Evolutionary conservation across 129 eudicot genomes (phyloP).

Genomic region (Scalesia atractyloides): DNA sequence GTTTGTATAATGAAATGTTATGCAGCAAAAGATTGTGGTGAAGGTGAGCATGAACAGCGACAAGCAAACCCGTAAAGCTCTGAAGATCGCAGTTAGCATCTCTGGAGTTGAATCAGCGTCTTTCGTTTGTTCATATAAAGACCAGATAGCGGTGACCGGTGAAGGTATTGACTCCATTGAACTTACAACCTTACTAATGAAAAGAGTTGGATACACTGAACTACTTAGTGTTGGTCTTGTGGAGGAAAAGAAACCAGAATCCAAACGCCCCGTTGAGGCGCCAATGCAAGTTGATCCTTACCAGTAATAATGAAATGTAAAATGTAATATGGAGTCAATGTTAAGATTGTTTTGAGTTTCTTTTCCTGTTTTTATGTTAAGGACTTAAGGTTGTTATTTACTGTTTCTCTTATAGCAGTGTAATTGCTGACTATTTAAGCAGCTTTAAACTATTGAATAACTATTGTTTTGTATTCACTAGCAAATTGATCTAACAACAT

Average conservation of each 20-base stretch:
- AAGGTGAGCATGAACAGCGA: slow-evolving; percentile 18
- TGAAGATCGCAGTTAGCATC: slow-evolving; percentile 30
- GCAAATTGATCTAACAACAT: too few species aligned
- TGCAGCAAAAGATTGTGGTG: slow-evolving; percentile 42
- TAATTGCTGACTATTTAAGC: too few species aligned
- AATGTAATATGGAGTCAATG: too few species aligned
- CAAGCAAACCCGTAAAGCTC: slow-evolving; percentile 31
- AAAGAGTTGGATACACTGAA: slow-evolving; percentile 15
- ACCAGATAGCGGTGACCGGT: slow-evolving; percentile 32
- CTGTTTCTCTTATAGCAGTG: too few species aligned
- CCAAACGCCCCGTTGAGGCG: neutral
- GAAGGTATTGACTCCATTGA: slow-evolving; percentile 32
- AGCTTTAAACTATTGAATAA: too few species aligned
- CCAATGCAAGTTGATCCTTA: neutral
- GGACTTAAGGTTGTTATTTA: too few species aligned
- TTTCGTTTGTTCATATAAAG: slow-evolving; percentile 17
- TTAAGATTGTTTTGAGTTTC: too few species aligned
- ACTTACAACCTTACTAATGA: slow-evolving; percentile 20
- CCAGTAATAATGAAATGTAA: neutral
- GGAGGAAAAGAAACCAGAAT: neutral
- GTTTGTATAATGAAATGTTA: too few species aligned
- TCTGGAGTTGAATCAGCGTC: slow-evolving; percentile 30
- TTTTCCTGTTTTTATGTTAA: too few species aligned
- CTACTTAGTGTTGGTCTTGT: slow-evolving; percentile 22
- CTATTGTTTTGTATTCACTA: too few species aligned